Base-by-base conservation (phyloP, 2,329 filamentous ascomycete species). In the Cadophora sp. region DNA sequence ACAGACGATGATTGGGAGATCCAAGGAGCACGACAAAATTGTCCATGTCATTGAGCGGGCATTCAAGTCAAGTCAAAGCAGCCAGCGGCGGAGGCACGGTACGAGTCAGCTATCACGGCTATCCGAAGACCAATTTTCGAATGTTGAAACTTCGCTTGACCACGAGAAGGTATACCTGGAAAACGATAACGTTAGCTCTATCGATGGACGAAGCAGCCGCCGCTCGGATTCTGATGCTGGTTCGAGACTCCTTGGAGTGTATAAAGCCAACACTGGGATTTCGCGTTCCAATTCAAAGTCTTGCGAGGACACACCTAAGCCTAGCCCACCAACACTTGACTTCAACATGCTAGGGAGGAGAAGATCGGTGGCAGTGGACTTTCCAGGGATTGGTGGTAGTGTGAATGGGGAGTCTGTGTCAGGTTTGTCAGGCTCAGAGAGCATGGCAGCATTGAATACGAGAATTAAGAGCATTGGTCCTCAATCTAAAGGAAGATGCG, bases 1-100 rank as follows among this genome's bases (percentile, higher is more conserved):
- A 0, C 86, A 88, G 0, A 84, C 85, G 66, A 93, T 96, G 83
- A 91, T 97, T 71, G 95, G 95, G 4, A 88, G 94, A 43, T 83
- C 90, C 33, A 83, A 87, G 68, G 93, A 97, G 76, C 88, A 88
- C 48, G 83, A 89, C 53, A 85, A 86, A 41, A 86, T 97, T 11
- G 80, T 94, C 47, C 85, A 84, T 71, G 85, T 96, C 43, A 92
- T 97, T 59, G 90, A 96, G 70, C 89, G 88, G 56, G 90, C 94
- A 59, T 87, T 91, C 24, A 88, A 84, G 75, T 89, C 85, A 43
- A 91, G 94, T 66, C 76, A 82, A 8, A 75, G 83, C 55, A 80
- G 77, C 59, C 79, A 81, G 56, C 82, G 79, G 51, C 79, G 80
- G 16, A 77, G 78, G 4, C 81, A 80, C 65, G 81, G 83, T 20